Conservation (phyloP, 345 rosid genomes). For the Jatropha curcas region DNA sequence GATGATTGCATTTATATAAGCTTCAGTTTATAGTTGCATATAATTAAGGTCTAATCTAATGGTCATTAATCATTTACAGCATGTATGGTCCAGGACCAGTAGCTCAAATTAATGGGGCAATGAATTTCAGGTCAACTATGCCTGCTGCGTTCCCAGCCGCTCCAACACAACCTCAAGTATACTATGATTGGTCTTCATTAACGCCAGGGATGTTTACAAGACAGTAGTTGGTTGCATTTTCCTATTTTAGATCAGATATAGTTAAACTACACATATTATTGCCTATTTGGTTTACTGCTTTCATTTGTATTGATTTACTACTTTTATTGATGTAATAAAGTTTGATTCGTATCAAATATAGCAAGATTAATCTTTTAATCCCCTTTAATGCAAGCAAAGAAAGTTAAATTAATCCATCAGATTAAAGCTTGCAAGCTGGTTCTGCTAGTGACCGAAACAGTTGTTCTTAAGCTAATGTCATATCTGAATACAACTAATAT, state of each 20-base stretch:
- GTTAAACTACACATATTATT: slow-evolving; percentile 1
- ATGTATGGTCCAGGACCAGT: slow-evolving; percentile 21
- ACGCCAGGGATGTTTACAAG: slow-evolving; percentile 47
- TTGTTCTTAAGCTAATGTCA: too few species aligned
- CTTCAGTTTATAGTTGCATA: too few species aligned
- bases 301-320: slow-evolving; percentile 13
- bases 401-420: too few species aligned
- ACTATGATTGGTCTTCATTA: slow-evolving; percentile 49
- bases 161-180: slow-evolving; percentile 38
- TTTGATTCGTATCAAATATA: neutral
- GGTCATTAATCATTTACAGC: slow-evolving; percentile 27
- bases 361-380: neutral
- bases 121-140: slow-evolving; percentile 14
- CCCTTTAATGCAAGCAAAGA: too few species aligned
- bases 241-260: neutral
- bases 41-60: too few species aligned
- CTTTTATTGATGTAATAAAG: slow-evolving; percentile 6
- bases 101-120: slow-evolving; percentile 31
- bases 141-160: slow-evolving; percentile 25
- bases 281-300: neutral
- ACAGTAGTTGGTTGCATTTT: slow-evolving; percentile 13
- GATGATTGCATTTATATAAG: neutral
- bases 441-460: too few species aligned
- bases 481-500: too few species aligned
- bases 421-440: too few species aligned